Percentiles rank a stretch among this genome's conserved stretches.
These are phyloP conservation scores for Fusarium nelsonii DNA, from an alignment of 2,329 filamentous ascomycete species.

Conservation along the genomic window DNA sequence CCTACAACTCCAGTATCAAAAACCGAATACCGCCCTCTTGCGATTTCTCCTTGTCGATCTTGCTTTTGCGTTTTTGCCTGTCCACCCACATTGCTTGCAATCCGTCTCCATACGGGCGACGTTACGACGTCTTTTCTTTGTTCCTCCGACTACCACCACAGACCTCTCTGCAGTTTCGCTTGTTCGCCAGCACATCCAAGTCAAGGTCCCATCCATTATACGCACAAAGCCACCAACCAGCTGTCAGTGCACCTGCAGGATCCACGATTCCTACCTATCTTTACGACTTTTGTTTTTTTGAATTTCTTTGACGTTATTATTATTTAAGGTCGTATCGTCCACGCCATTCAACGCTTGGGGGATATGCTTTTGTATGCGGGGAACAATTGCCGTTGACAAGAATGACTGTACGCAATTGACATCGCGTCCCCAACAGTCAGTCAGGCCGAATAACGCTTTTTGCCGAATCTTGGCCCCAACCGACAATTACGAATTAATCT, in stretches of 20 bases:
- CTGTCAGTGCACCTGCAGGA: constrained; percentile 11
- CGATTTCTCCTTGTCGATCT: constrained; percentile 21
- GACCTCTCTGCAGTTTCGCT: constrained; percentile 18
- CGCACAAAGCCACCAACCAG: constrained; percentile 26
- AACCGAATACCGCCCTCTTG: constrained; percentile 12
- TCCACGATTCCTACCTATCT: constrained; percentile 19
- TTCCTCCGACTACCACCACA: constrained; percentile 27
- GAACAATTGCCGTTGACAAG: constrained; percentile 46
- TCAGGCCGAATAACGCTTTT: constrained; percentile 31
- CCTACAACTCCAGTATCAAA: constrained; percentile 32
- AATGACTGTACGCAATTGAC: constrained; percentile 50
- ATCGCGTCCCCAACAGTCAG: constrained; percentile 38
- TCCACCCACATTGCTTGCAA: background rate
- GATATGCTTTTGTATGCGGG: constrained; percentile 46
- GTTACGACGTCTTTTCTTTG: constrained; percentile 28
- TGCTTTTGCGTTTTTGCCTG: constrained; percentile 22
- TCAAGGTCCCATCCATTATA: constrained; percentile 24
- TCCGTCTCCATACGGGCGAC: constrained; percentile 25
- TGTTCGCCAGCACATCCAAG: constrained; percentile 35
- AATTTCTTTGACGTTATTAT: constrained; percentile 8
- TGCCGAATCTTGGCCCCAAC: constrained; percentile 27
- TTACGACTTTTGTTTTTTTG: constrained; percentile 26
- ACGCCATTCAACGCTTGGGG: constrained; percentile 31
- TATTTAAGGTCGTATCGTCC: constrained; percentile 11
- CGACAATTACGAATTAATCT: constrained; percentile 26